Conservation (phyloP, 2,329 filamentous ascomycete species). For the Aspergillus japonicus region DNA sequence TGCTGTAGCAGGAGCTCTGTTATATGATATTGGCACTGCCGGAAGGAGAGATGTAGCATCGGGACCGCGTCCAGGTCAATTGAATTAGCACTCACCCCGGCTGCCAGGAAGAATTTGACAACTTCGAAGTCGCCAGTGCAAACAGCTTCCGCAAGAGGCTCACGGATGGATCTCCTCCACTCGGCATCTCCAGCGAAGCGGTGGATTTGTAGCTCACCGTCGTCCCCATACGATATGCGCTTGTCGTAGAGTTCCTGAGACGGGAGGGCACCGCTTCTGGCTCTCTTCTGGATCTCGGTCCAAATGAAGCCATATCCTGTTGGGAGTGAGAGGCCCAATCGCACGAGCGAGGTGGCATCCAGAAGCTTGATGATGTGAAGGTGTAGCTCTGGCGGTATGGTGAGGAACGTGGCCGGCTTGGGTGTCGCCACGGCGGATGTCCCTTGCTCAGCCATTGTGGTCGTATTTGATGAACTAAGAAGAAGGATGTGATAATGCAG, state of each 20-base stretch:
- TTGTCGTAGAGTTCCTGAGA: neutral
- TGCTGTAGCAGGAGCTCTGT: neutral
- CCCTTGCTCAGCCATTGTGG: neutral
- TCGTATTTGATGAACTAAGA: neutral
- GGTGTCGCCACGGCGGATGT: neutral
- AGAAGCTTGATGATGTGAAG: neutral
- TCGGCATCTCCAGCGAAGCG: neutral
- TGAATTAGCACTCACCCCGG: neutral
- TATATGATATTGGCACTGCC: neutral
- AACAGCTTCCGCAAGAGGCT: neutral
- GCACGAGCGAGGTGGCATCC: neutral
- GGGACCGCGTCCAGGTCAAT: neutral
- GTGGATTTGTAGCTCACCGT: too few species aligned
- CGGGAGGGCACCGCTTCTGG: neutral
- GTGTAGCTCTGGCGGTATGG: neutral
- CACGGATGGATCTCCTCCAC: neutral
- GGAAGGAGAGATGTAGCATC: neutral
- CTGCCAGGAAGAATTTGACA: neutral
- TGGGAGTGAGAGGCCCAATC: neutral
- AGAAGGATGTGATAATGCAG: neutral
- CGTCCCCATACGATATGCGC: neutral
- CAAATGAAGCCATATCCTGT: neutral
- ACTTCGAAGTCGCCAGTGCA: neutral
- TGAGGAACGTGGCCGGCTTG: neutral
- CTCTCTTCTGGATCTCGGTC: neutral